Evolutionary conservation across 495 filamentous ascomycete species (phyloP), one percentile per base, ranked within the genome.

Genomic region (Xylaria nigripes): DNA sequence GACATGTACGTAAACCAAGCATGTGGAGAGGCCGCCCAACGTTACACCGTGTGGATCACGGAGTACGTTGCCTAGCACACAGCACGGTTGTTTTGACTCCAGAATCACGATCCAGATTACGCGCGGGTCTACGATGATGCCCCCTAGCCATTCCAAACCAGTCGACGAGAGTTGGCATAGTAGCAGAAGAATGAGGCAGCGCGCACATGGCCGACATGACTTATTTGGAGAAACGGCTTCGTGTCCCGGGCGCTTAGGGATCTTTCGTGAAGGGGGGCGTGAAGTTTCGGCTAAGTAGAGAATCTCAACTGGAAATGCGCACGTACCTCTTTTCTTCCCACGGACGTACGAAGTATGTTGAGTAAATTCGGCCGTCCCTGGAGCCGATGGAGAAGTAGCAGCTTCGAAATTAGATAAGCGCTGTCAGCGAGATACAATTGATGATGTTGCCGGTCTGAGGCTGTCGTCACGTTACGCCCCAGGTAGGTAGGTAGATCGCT

Each of bases 341-440:
- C n/a, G 34, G 42, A n/a, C 22, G 21, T 9, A 27, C 30, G 19
- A 13, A 48, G 36, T 32, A 10, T 27, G 38, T 18, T 30, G 32
- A 27, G 32, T 18, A 29, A 27, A 19, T 10, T 27, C 23, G 9
- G 16, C 22, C n/a, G 21, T 5, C 23, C n/a, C 32, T n/a, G n/a
- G 34, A 41, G 51, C 43, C 19, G 41, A 10, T 21, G 23, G 23
- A 36, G 45, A 27, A 44, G 19, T 44, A 54, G 45, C 45, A 30
- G 43, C 48, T 43, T 43, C 42, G 25, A 50, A 48, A 55, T 55
- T 50, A 45, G 34, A 38, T 55, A n/a, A n/a, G 53, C 45, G 29
- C 43, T 46, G 32, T 32, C 32, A 23, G 32, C 45, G 53, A 46
- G 53, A 49, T n/a, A 30, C 32, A 36, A n/a, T 15, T 7, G 13